These are phyloP conservation scores for Pichia phayaonensis DNA, from an alignment of 805 yeast species.

Conservation along the genomic window DNA sequence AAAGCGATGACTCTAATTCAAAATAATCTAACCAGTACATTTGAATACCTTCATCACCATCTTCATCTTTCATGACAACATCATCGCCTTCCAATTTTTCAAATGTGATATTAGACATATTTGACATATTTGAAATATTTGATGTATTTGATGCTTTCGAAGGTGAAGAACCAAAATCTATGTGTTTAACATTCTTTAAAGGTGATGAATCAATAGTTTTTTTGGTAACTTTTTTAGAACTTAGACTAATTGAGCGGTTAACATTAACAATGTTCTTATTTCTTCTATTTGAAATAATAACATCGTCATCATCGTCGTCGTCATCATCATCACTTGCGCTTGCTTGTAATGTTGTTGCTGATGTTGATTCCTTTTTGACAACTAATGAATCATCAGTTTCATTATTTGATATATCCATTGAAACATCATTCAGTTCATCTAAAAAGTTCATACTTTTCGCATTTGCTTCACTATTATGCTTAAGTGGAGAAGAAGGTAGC, in stretches of 20 bases:
- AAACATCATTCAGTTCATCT: constrained; percentile 8
- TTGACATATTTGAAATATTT: constrained; percentile 20
- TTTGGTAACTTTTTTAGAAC: constrained; percentile 20
- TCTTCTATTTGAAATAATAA: constrained; percentile 47
- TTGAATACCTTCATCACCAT: constrained; percentile 38
- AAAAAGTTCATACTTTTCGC: constrained; percentile 5
- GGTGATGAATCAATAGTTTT: constrained; percentile 23
- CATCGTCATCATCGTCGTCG: constrained; percentile 43
- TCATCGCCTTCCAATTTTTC: constrained; percentile 31
- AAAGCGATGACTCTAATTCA: constrained; percentile 61
- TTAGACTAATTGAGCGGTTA: constrained; percentile 35
- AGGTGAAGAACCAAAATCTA: constrained; percentile 21
- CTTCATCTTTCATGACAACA: constrained; percentile 22
- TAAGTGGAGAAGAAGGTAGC: constrained; percentile 29
- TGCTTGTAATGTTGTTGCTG: not conserved
- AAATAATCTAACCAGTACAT: constrained; percentile 90
- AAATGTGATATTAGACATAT: constrained; percentile 20
- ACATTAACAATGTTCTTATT: constrained; percentile 39
- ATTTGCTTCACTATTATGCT: not conserved
- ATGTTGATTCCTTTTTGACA: not conserved
- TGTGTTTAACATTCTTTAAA: constrained; percentile 6
- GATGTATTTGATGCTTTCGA: constrained; percentile 4
- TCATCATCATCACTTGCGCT: constrained; percentile 7
- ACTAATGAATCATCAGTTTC: not conserved
- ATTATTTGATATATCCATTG: constrained; percentile 3